Base-by-base conservation (phyloP, 2,329 filamentous ascomycete genomes). In the Sporothrix inflata region DNA sequence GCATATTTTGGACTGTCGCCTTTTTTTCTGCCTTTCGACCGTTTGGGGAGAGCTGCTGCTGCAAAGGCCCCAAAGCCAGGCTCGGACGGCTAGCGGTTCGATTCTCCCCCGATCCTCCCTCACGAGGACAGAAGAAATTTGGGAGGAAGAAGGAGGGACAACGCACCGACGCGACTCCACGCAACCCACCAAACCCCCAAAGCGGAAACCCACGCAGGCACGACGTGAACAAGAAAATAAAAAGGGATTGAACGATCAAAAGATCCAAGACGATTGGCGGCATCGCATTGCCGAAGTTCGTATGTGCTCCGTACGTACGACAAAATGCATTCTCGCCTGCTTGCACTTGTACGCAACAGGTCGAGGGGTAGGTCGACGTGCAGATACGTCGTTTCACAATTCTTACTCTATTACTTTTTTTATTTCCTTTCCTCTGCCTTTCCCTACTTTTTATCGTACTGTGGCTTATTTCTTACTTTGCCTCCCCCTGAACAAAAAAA, bases 341-440 rank as follows among this genome's bases (percentile, higher is more conserved):
- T n/a, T 40, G 9, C 16, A 57, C 21, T 21, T 55, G 49, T 30
- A 55, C 24, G 51, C 51, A 53, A 53, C 5, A 53, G 49, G 40
- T 2, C 40, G 8, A 42, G 8, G 8, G 8, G 8, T 7, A 24
- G 49, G 49, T 24, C 14, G 51, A 21, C 51, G 24, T 61, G 55
- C 55, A 61, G 55, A 40, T 61, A 45, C 38, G 60, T 24, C 21
- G 60, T 65, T 65, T 65, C 60, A 45, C 21, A 63, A 27, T 27
- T 27, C 60, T 45, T 45, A 65, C 60, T 65, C 14, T 27, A 49
- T 49, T 19, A 19, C 47, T 21, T 14, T 21, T 19, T 21, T 21
- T 30, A 12, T 4, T 21, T 55, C 27, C 51, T 30, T 16, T 55
- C 27, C 16, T 47, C 14, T 19, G 12, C 42, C 42, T 47, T 47